Conservation (phyloP, 169 alveolate species). For the Neospora caninum region DNA sequence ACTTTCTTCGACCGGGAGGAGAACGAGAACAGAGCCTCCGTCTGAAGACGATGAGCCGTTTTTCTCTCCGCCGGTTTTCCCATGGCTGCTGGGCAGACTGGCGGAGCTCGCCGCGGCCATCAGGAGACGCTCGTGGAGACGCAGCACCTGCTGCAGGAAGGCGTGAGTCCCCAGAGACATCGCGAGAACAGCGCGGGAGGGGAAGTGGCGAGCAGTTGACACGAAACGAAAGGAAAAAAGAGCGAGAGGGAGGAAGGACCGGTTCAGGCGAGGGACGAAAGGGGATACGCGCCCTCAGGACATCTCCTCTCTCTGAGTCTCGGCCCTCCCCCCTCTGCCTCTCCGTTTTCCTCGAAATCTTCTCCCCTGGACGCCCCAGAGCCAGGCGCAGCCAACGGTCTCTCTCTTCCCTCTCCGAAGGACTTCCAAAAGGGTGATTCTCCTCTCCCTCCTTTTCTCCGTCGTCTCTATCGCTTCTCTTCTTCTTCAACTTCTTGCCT, state of each 20-base stretch:
- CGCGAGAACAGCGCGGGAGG: not conserved
- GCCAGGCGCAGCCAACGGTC: too few species aligned
- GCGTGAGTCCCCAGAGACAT: not conserved
- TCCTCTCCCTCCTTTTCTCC: not conserved
- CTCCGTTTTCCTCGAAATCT: too few species aligned
- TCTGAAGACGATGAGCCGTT: not conserved
- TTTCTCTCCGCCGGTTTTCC: not conserved
- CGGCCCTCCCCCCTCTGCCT: too few species aligned
- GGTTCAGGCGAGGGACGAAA: too few species aligned
- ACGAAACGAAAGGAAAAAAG: not conserved
- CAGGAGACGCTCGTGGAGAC: conserved; percentile 9
- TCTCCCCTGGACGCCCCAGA: too few species aligned
- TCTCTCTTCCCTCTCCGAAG: too few species aligned
- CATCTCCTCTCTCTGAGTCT: too few species aligned
- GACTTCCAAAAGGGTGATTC: too few species aligned
- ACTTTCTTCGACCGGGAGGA: conserved; percentile 16
- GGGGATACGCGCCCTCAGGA: too few species aligned
- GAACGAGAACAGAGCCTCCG: not conserved
- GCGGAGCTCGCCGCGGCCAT: not conserved
- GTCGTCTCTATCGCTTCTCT: not conserved
- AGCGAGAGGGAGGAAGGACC: too few species aligned
- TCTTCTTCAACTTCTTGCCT: too few species aligned
- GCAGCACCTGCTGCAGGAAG: conserved; percentile 27
- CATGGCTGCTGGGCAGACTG: not conserved
- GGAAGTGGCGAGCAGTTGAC: not conserved